Conservation (phyloP, 2,329 filamentous ascomycete species). For the Incumbomyces lentus region DNA sequence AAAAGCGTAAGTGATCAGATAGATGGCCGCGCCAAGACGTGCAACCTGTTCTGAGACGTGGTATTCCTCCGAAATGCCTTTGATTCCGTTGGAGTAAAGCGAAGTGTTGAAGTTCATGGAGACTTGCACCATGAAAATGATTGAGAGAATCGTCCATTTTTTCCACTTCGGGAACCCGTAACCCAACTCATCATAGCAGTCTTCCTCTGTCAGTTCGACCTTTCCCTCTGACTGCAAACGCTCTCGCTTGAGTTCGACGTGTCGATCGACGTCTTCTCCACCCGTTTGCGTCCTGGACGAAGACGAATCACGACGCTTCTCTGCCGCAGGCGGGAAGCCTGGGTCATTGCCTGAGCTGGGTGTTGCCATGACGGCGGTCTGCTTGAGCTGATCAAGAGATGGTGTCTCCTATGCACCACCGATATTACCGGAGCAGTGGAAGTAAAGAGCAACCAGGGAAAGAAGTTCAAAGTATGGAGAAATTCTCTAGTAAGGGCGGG, state of each 20-base stretch:
- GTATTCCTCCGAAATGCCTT: slow-evolving; percentile 58
- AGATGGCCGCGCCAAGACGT: slow-evolving; percentile 65
- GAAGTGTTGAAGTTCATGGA: slow-evolving; percentile 75
- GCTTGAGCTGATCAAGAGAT: too few species aligned
- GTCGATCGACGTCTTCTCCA: background rate
- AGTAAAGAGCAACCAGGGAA: too few species aligned
- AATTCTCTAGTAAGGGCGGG: too few species aligned
- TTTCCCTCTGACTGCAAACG: slow-evolving; percentile 10
- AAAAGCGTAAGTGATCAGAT: slow-evolving; percentile 70
- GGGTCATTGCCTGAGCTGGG: too few species aligned
- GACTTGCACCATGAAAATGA: slow-evolving; percentile 63
- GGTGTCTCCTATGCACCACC: too few species aligned
- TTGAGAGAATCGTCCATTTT: slow-evolving; percentile 63
- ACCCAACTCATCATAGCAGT: slow-evolving; percentile 57
- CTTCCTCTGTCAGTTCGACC: slow-evolving; percentile 41
- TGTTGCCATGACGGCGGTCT: too few species aligned
- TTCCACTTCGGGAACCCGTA: slow-evolving; percentile 50
- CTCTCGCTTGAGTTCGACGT: background rate
- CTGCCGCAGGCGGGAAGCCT: background rate
- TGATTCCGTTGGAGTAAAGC: slow-evolving; percentile 59
- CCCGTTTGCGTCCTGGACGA: background rate
- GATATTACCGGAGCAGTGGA: too few species aligned
- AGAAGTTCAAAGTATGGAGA: too few species aligned
- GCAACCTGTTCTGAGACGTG: slow-evolving; percentile 57
- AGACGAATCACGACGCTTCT: slow-evolving; percentile 1